phyloP scores from a whole-genome alignment of 1,284 basidiomycete species.

The Xerocomus nothofagi region DNA sequence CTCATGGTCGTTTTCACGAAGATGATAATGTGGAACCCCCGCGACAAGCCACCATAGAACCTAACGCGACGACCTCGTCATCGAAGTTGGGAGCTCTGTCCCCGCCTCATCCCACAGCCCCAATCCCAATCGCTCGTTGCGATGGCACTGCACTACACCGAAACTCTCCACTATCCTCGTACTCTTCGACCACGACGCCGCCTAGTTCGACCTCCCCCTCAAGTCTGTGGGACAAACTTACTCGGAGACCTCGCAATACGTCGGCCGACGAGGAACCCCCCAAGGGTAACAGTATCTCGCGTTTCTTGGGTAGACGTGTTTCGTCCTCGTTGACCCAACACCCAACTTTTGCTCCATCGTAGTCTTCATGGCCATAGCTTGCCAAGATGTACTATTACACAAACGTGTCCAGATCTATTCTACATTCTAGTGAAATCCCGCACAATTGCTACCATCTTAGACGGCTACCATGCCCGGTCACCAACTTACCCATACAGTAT shows the following conservation, averaged over 20 bases:
- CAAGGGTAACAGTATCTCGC: conserved; percentile 23
- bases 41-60: neutral
- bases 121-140: conserved; percentile 10
- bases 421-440: neutral
- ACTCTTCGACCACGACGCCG: neutral
- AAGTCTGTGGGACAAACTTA: conserved; percentile 29
- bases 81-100: neutral
- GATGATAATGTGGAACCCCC: conserved; percentile 1
- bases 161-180: conserved; percentile 7
- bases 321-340: conserved; percentile 10
- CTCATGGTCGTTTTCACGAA: neutral
- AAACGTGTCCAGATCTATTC: neutral
- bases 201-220: conserved; percentile 8
- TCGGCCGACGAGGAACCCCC: conserved; percentile 14
- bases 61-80: neutral
- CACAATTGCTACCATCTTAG: neutral
- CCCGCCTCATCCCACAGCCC: neutral
- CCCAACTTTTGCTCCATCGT: conserved; percentile 3
- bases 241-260: conserved; percentile 14
- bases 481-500: neutral
- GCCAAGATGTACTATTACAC: neutral
- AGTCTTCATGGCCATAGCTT: neutral
- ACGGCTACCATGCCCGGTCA: neutral
- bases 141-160: neutral
- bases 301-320: conserved; percentile 16